A percentile compares a stretch with the other conserved stretches of the same genome.
phyloP scores from a whole-genome alignment of 768 basidiomycete genomes.

The Tricholoma terreum region DNA sequence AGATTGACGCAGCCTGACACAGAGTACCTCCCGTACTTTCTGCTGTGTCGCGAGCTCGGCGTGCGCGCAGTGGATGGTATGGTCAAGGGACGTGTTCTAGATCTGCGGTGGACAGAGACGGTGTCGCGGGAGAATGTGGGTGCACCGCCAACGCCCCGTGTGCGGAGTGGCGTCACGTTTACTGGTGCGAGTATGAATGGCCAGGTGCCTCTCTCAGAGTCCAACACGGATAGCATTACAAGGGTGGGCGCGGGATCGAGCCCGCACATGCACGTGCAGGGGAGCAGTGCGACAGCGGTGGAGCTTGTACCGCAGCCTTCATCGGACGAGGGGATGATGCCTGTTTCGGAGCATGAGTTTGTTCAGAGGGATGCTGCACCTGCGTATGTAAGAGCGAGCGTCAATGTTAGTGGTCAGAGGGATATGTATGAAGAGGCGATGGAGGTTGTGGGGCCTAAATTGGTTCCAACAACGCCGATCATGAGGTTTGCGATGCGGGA shows the following conservation, averaged over 20 bases:
- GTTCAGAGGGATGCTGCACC: conserved; percentile 12
- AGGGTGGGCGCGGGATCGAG: conserved; percentile 4
- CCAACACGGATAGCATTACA: background rate
- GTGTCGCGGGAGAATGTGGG: conserved; percentile 53
- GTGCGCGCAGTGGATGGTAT: conserved; percentile 82
- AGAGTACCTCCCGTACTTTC: conserved; percentile 72
- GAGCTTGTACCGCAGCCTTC: conserved; percentile 28
- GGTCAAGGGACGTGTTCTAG: conserved; percentile 73
- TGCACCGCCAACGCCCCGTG: conserved; percentile 15
- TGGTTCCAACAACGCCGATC: conserved; percentile 76
- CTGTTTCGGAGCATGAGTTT: conserved; percentile 39
- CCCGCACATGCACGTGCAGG: conserved; percentile 18
- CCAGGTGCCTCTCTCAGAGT: background rate
- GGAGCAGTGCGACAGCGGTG: conserved; percentile 41
- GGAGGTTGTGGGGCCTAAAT: conserved; percentile 69
- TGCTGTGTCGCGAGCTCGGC: conserved; percentile 80
- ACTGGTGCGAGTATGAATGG: background rate
- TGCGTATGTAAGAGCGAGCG: background rate
- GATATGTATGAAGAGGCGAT: conserved; percentile 49
- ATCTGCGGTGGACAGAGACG: conserved; percentile 74
- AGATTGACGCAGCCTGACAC: conserved; percentile 64
- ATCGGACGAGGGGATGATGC: conserved; percentile 29
- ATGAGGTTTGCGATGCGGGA: conserved; percentile 83
- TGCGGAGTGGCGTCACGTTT: conserved; percentile 18
- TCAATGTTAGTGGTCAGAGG: conserved; percentile 15